Percentiles rank a stretch among this genome's conserved stretches.
These are phyloP conservation scores for Hanseniaspora guilliermondii DNA, from an alignment of 805 yeast genomes.

Conservation along the genomic window DNA sequence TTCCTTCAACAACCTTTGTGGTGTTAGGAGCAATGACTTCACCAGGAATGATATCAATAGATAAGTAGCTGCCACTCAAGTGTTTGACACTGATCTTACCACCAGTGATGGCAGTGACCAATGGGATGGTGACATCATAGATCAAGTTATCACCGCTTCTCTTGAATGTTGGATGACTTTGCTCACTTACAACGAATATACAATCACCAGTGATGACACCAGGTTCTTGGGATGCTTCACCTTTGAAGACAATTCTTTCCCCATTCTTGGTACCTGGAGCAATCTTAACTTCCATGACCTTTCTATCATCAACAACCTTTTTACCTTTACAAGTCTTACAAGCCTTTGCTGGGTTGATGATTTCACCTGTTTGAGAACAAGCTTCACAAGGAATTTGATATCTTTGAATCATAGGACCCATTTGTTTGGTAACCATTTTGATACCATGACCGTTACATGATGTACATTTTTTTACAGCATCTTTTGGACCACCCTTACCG, in stretches of 20 bases:
- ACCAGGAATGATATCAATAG: conserved; percentile 75
- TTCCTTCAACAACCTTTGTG: conserved; percentile 70
- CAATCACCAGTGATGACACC: conserved; percentile 94
- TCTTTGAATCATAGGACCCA: conserved; percentile 99
- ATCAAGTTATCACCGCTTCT: conserved; percentile 83
- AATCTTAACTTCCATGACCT: conserved; percentile 84
- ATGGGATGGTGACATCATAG: conserved; percentile 77
- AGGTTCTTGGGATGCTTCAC: conserved; percentile 97
- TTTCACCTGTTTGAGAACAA: conserved; percentile 88
- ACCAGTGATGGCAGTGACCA: conserved; percentile 91
- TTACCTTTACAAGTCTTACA: conserved; percentile 82
- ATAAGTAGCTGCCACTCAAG: conserved; percentile 81
- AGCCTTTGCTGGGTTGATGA: conserved; percentile 71
- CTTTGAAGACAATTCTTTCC: conserved; percentile 77
- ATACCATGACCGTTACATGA: conserved; percentile 86
- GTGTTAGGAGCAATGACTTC: conserved; percentile 81
- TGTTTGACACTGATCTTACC: conserved; percentile 83
- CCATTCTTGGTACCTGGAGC: conserved; percentile 97
- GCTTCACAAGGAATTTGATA: conserved; percentile 87
- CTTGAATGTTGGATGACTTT: conserved; percentile 67
- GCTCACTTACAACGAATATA: conserved; percentile 79
- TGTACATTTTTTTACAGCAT: conserved; percentile 74
- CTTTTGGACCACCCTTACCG: conserved; percentile 93
- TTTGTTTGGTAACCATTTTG: conserved; percentile 85
- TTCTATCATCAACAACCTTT: conserved; percentile 76